Percentiles rank a stretch among this genome's conserved stretches.
phyloP scores from a whole-genome alignment of 495 filamentous ascomycete genomes.

The Aspergillus kassunensis region DNA sequence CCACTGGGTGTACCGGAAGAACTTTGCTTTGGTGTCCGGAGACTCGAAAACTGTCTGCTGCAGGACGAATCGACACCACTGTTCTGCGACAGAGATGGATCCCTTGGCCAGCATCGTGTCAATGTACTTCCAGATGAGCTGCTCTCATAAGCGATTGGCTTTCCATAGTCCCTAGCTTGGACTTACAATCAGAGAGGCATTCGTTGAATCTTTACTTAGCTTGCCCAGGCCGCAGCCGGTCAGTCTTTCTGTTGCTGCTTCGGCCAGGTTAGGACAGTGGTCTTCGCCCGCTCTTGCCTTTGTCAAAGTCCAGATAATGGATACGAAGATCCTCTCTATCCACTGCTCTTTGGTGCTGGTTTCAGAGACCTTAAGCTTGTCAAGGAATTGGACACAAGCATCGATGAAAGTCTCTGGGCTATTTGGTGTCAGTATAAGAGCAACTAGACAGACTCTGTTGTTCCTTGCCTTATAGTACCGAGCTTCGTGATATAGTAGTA shows the following conservation, averaged over 20 bases:
- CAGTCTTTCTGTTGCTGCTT: conserved; percentile 37
- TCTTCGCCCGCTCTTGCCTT: conserved; percentile 20
- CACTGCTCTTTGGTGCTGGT: conserved; percentile 38
- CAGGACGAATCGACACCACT: conserved; percentile 70
- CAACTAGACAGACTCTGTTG: not conserved
- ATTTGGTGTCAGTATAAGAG: conserved; percentile 1
- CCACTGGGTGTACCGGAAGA: conserved; percentile 55
- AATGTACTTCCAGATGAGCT: conserved; percentile 76
- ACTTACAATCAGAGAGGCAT: conserved; percentile 67
- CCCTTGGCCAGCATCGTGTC: conserved; percentile 52
- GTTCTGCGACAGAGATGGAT: conserved; percentile 51
- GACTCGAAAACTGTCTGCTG: conserved; percentile 60
- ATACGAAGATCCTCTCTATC: conserved; percentile 62
- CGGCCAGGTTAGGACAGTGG: conserved; percentile 26
- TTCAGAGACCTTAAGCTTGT: conserved; percentile 36
- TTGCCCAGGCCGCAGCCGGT: conserved; percentile 24
- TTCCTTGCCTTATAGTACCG: conserved; percentile 30
- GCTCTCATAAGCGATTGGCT: conserved; percentile 15
- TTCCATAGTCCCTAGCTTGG: not conserved
- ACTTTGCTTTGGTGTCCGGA: conserved; percentile 57
- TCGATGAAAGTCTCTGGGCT: conserved; percentile 45
- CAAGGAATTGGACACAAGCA: conserved; percentile 54
- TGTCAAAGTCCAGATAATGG: conserved; percentile 55
- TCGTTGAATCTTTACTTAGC: conserved; percentile 54
- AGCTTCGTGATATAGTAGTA: conserved; percentile 67